A percentile compares a stretch with the other conserved stretches of the same genome.
Conservation (phyloP, 2,329 filamentous ascomycete genomes). For the Colletotrichum salicis region DNA sequence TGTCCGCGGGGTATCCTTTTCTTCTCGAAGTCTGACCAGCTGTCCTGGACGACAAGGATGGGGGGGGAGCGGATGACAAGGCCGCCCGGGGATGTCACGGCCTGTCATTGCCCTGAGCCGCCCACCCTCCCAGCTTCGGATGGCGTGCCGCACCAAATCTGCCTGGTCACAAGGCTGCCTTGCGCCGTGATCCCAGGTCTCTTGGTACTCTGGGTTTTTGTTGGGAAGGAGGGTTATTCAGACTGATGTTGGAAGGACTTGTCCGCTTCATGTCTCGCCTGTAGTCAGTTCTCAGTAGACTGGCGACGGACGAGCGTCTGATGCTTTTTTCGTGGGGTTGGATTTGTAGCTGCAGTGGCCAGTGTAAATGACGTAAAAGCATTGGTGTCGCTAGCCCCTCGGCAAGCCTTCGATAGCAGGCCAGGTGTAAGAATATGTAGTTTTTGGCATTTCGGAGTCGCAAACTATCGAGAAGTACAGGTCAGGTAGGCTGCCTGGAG, state of each 20-base stretch:
- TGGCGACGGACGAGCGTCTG: neutral
- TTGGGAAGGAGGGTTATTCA: constrained; percentile 10
- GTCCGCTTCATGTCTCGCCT: constrained; percentile 5
- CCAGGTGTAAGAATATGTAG: neutral
- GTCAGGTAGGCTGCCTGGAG: neutral
- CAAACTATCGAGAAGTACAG: neutral
- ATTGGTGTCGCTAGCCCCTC: neutral
- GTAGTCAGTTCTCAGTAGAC: neutral
- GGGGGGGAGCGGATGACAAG: constrained; percentile 27
- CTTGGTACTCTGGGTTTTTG: neutral
- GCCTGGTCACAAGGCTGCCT: constrained; percentile 35
- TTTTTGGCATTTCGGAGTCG: neutral
- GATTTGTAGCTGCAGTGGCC: neutral
- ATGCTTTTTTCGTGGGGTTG: constrained; percentile 12
- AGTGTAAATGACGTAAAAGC: constrained; percentile 26
- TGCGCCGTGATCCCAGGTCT: constrained; percentile 2
- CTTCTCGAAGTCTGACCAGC: constrained; percentile 19
- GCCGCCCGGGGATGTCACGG: constrained; percentile 7
- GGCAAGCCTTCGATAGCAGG: neutral
- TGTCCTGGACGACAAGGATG: constrained; percentile 23
- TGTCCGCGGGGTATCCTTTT: constrained; percentile 8
- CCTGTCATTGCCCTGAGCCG: constrained; percentile 30
- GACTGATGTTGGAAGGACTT: neutral
- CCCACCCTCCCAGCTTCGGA: constrained; percentile 32
- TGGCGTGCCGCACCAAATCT: constrained; percentile 33